Evolutionary conservation across 495 filamentous ascomycete species (phyloP).

Genomic region (Penicilliopsis zonata): DNA sequence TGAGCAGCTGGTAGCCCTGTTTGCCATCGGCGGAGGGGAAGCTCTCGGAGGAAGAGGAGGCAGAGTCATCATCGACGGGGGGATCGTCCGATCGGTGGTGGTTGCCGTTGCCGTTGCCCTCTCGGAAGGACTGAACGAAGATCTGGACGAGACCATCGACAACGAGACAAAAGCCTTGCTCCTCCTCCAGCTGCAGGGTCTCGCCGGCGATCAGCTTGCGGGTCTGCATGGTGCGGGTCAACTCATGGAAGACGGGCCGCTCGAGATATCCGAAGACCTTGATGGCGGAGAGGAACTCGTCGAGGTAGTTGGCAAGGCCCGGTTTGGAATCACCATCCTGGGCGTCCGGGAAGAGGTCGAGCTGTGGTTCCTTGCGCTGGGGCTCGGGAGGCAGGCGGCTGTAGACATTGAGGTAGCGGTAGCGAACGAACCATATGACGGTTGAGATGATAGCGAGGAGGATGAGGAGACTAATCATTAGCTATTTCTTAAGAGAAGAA

Average conservation of each 20-base stretch:
- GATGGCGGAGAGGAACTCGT: constrained; percentile 97
- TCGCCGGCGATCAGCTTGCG: constrained; percentile 91
- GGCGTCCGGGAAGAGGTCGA: constrained; percentile 87
- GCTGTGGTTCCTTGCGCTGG: constrained; percentile 86
- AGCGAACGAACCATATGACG: constrained; percentile 84
- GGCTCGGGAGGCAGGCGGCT: constrained; percentile 84
- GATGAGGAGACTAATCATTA: constrained; percentile 55
- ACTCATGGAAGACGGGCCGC: constrained; percentile 90
- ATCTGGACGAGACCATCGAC: constrained; percentile 97
- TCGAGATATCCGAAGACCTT: constrained; percentile 98
- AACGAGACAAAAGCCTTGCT: constrained; percentile 95
- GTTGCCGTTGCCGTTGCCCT: constrained; percentile 23
- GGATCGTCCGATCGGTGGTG: constrained; percentile 11
- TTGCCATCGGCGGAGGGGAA: constrained; percentile 43
- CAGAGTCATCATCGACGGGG: constrained; percentile 17
- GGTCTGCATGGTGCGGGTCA: constrained; percentile 96
- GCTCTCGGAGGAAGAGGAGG: constrained; percentile 61
- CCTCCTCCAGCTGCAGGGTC: constrained; percentile 87
- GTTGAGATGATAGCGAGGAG: constrained; percentile 62
- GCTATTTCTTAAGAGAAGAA: too few relatives aligned
- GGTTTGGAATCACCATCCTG: constrained; percentile 85
- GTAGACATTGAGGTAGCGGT: constrained; percentile 93
- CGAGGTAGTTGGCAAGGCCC: constrained; percentile 85
- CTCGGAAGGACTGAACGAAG: constrained; percentile 82
- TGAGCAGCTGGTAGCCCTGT: constrained; percentile 85